These are phyloP conservation scores for Tuber aestivum DNA, from an alignment of 495 filamentous ascomycete genomes.

Conservation along the genomic window DNA sequence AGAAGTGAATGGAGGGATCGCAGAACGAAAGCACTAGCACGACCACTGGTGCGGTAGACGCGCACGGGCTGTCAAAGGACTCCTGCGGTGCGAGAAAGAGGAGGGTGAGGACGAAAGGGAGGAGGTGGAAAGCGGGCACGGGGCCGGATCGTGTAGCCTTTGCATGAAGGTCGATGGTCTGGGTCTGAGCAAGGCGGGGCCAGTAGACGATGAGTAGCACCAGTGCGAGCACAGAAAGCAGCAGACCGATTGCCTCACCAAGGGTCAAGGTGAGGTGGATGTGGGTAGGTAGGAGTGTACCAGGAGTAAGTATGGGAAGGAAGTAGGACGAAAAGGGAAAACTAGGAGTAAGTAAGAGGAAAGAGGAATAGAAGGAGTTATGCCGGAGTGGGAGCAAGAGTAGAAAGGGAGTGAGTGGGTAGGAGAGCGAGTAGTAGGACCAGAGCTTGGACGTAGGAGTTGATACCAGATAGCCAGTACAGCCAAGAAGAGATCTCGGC, in stretches of 20 bases:
- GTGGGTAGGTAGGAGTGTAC: conserved; percentile 5
- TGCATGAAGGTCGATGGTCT: conserved; percentile 37
- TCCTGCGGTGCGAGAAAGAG: conserved; percentile 23
- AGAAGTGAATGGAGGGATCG: conserved; percentile 32
- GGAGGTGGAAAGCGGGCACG: conserved; percentile 34
- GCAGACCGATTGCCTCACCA: conserved; percentile 21
- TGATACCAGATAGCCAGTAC: conserved; percentile 26
- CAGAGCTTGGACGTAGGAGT: conserved; percentile 10
- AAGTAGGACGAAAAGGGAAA: conserved; percentile 7
- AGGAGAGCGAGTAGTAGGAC: conserved; percentile 11
- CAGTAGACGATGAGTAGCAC: conserved; percentile 27
- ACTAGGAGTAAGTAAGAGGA: not conserved
- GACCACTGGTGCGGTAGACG: conserved; percentile 37
- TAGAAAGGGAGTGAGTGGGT: conserved; percentile 24
- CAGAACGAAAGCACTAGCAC: conserved; percentile 35
- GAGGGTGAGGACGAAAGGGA: conserved; percentile 26
- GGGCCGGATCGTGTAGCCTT: conserved; percentile 37
- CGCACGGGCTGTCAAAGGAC: conserved; percentile 36
- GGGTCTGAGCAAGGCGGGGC: conserved; percentile 30
- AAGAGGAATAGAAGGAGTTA: conserved; percentile 9
- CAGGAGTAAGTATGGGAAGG: conserved; percentile 5
- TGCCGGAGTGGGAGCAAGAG: conserved; percentile 11
- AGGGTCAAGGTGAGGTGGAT: not conserved
- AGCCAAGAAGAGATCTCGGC: conserved; percentile 31
- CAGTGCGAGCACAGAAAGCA: conserved; percentile 8